A percentile compares a stretch with the other conserved stretches of the same genome.
Conservation (phyloP, 257 asterid species). For the Solanum pennellii region DNA sequence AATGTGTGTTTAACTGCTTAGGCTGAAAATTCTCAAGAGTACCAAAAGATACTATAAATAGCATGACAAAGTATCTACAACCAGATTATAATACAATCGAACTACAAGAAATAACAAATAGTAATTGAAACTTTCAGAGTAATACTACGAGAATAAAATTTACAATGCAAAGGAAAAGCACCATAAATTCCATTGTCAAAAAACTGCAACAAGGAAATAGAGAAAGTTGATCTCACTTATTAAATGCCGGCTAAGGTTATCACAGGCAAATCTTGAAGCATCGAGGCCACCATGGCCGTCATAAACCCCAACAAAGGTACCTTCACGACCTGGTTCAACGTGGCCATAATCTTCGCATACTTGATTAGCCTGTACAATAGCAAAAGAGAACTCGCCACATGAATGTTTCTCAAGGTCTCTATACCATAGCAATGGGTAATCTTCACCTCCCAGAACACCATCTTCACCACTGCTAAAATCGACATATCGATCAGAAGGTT, state of each 20-base stretch:
- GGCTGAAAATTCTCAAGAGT: not conserved
- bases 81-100: not conserved
- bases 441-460: not conserved
- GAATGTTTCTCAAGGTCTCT: constrained; percentile 73
- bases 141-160: not conserved
- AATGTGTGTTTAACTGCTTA: not conserved
- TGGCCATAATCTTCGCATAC: constrained; percentile 69
- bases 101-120: not conserved
- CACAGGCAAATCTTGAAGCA: constrained; percentile 46
- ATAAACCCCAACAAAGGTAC: constrained; percentile 69
- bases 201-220: not conserved
- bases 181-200: not conserved
- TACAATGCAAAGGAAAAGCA: not conserved
- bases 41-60: not conserved
- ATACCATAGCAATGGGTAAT: constrained; percentile 45
- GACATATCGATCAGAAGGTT: constrained; percentile 64
- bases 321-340: constrained; percentile 50
- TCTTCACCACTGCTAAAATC: constrained; percentile 54
- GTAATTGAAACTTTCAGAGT: no score
- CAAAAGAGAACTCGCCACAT: constrained; percentile 64
- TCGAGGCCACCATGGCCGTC: constrained; percentile 90
- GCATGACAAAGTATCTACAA: not conserved
- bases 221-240: constrained; percentile 30
- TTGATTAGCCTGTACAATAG: constrained; percentile 61
- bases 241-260: constrained; percentile 42